Percentiles rank a stretch among this genome's conserved stretches.
Conservation (phyloP, 306 rosid species). For the Fragaria nilgerrensis region DNA sequence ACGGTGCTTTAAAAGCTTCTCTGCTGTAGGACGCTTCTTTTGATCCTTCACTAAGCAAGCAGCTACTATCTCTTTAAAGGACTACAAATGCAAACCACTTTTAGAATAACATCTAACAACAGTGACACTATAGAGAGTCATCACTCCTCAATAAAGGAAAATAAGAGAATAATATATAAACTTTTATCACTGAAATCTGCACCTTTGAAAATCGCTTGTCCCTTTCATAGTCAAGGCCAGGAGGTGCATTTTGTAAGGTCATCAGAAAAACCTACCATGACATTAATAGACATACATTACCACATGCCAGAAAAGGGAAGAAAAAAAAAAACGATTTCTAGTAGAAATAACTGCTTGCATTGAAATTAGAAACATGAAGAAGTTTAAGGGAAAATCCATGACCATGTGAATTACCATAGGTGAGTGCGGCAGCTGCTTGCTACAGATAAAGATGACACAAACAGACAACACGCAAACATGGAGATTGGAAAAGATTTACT, state of each 20-base stretch:
- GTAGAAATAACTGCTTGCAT: background rate
- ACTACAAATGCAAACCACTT: constrained; percentile 36
- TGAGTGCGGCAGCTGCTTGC: background rate
- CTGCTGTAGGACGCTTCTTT: constrained; percentile 84
- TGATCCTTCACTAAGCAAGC: constrained; percentile 96
- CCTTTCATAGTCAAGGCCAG: constrained; percentile 96
- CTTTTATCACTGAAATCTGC: background rate
- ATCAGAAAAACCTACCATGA: constrained; percentile 79
- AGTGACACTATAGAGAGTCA: background rate
- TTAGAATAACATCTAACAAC: background rate
- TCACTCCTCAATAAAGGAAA: background rate
- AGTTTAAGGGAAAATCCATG: background rate
- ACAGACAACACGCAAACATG: background rate
- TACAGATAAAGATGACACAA: background rate
- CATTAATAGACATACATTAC: constrained; percentile 15
- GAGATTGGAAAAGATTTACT: background rate
- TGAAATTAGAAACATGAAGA: background rate
- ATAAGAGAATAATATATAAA: background rate
- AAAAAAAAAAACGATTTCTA: background rate
- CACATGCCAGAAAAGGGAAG: background rate
- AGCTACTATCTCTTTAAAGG: constrained; percentile 84
- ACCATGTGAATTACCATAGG: constrained; percentile 10
- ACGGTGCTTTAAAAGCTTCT: constrained; percentile 73
- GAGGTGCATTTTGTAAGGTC: constrained; percentile 98
- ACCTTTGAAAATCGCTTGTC: constrained; percentile 88